Conservation (phyloP, 352 stramenopile species). For the Phytophthora palmivora region DNA sequence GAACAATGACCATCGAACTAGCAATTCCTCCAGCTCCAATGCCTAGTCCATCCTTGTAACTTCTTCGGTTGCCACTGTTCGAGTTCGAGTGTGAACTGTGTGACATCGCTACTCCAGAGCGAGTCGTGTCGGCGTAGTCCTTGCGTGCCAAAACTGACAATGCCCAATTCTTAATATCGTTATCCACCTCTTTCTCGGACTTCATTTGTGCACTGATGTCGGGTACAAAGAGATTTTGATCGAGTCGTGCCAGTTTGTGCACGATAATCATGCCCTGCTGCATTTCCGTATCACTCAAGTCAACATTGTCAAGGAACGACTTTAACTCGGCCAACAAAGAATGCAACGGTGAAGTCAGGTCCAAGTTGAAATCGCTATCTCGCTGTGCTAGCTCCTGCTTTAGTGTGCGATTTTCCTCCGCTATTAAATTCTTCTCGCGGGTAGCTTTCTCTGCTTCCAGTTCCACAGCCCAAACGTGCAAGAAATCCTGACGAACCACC, state of each 20-base stretch:
- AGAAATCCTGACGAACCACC: constrained; percentile 80
- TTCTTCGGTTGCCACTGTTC: constrained; percentile 66
- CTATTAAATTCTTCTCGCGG: constrained; percentile 82
- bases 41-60: constrained; percentile 60
- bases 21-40: constrained; percentile 27
- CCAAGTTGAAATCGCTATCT: constrained; percentile 76
- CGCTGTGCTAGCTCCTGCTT: constrained; percentile 81
- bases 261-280: constrained; percentile 72
- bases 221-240: constrained; percentile 85
- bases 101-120: constrained; percentile 61
- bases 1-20: constrained; percentile 35
- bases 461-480: constrained; percentile 82
- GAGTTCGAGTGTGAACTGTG: constrained; percentile 80
- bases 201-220: constrained; percentile 87
- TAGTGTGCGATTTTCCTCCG: constrained; percentile 80
- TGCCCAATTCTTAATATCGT: constrained; percentile 86
- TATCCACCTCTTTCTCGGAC: constrained; percentile 78
- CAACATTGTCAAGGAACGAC: constrained; percentile 72
- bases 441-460: constrained; percentile 74
- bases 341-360: constrained; percentile 77
- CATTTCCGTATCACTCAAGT: constrained; percentile 66
- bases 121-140: constrained; percentile 68
- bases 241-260: constrained; percentile 70
- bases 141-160: constrained; percentile 77
- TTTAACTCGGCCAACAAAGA: constrained; percentile 80